Base-by-base conservation (phyloP, 441 rosid genomes). In the Hura crepitans region DNA sequence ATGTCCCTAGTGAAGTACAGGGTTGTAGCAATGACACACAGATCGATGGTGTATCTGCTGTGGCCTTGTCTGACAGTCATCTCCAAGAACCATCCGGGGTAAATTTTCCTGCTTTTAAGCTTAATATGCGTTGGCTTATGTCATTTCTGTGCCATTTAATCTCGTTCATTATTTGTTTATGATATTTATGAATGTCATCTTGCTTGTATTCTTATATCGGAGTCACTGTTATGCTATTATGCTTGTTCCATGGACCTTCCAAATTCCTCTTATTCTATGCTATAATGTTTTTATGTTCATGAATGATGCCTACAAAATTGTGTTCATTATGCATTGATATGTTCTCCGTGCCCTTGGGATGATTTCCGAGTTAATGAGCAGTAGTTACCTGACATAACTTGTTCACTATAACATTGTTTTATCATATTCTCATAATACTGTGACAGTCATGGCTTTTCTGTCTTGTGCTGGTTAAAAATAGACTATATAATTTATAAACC, bases 41-140 rank as follows among this genome's bases (percentile, higher is more conserved):
- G 66, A 56, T 54, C 15, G 57, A n/a, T 64, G 65, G 63, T 13
- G 37, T 55, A 6, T 33, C 11, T 61, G 49, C 31, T 13, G 17
- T 5, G 39, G 39, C 1, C 7, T 35, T 8, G 66, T 23, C 23
- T 35, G 20, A 73, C 28, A 30, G 53, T 60, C 71, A 62, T 62
- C 66, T 62, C 45, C 39, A 39, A 66, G 80, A 70, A 70, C 63
- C 2, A 4, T 61, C 63, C 61, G 11, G 6, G 75, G 54, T 56
- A 66, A 72, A 18, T 43, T 66, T 69, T 60, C 69, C 72, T 69
- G 39, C 63, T 28, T 69, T 62, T 81, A 58, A 67, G 76, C 81
- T 62, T 71, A 60, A 61, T 31, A 73, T 73, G 70, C 77, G 60
- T 60, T 43, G 18, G 12, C n/a, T 22, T 28, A 7, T n/a, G 45